A percentile compares a stretch with the other conserved stretches of the same genome.
Evolutionary conservation across 768 basidiomycete species (phyloP).

Genomic region (Termitomyces heimii): DNA sequence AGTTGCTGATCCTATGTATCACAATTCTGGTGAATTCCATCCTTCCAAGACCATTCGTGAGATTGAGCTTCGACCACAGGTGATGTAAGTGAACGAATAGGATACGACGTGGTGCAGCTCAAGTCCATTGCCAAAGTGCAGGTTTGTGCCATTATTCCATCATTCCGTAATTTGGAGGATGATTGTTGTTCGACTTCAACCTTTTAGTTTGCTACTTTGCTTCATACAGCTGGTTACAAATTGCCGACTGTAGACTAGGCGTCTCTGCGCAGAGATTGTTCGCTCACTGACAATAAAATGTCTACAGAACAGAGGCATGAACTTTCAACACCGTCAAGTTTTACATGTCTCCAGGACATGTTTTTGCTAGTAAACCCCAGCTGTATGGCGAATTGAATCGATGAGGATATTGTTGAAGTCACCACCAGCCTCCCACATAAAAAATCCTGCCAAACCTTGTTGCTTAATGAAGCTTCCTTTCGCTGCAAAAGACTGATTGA

Average conservation of each 20-base stretch:
- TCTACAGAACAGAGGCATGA: background rate
- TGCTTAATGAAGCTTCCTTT: slow-evolving; percentile 56
- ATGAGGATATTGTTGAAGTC: slow-evolving; percentile 46
- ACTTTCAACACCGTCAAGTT: background rate
- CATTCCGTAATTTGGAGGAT: background rate
- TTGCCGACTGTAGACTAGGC: slow-evolving; percentile 13
- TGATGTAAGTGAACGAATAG: slow-evolving; percentile 72
- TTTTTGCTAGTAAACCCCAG: slow-evolving; percentile 14
- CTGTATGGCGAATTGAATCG: slow-evolving; percentile 31
- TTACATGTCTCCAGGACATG: background rate
- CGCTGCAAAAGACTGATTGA: slow-evolving; percentile 31
- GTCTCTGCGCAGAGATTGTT: background rate
- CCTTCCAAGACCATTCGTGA: background rate
- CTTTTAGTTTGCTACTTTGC: slow-evolving; percentile 56
- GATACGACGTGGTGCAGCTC: slow-evolving; percentile 82
- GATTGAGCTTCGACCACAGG: slow-evolving; percentile 28
- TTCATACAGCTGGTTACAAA: slow-evolving; percentile 66
- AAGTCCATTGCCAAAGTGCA: slow-evolving; percentile 84
- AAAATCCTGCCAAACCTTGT: slow-evolving; percentile 51
- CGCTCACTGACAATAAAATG: background rate
- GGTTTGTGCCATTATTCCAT: slow-evolving; percentile 30
- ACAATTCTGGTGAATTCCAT: slow-evolving; percentile 62
- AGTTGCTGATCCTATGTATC: slow-evolving; percentile 89
- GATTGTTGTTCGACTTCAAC: background rate
- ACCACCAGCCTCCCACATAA: slow-evolving; percentile 70